A percentile compares a stretch with the other conserved stretches of the same genome.
Conservation (phyloP, 495 filamentous ascomycete species). For the Platismatia glauca region DNA sequence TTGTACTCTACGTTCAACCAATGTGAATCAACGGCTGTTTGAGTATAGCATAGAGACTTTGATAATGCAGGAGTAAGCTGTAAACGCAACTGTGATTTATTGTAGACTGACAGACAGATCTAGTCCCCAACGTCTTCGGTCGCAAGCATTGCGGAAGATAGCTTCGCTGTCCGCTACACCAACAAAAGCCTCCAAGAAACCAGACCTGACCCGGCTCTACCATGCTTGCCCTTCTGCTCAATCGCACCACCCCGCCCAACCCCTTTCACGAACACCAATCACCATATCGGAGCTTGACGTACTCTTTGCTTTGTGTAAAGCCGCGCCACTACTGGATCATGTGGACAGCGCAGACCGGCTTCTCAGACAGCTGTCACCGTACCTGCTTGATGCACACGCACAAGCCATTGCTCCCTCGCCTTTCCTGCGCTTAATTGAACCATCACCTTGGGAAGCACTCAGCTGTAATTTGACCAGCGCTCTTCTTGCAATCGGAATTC, state of each 20-base stretch:
- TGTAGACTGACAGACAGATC: neutral
- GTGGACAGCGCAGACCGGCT: constrained; percentile 64
- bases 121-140: constrained; percentile 10
- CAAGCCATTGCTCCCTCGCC: constrained; percentile 73
- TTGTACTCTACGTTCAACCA: neutral
- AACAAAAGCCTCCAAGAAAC: constrained; percentile 43
- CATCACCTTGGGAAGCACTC: constrained; percentile 83
- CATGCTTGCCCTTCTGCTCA: constrained; percentile 39
- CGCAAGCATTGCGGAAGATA: constrained; percentile 63
- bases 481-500: constrained; percentile 65
- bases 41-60: neutral
- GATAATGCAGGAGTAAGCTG: constrained; percentile 11
- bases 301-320: constrained; percentile 78
- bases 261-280: constrained; percentile 9
- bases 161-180: constrained; percentile 52
- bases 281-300: constrained; percentile 74
- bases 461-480: constrained; percentile 69
- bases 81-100: neutral
- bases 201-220: constrained; percentile 56
- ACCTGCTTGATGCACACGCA: constrained; percentile 70
- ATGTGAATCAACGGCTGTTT: neutral
- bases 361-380: constrained; percentile 62
- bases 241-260: constrained; percentile 27
- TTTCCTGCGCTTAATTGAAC: constrained; percentile 69
- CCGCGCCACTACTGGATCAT: constrained; percentile 60